phyloP scores from a whole-genome alignment of 2,329 filamentous ascomycete species.

The Pseudogymnoascus sp. region DNA sequence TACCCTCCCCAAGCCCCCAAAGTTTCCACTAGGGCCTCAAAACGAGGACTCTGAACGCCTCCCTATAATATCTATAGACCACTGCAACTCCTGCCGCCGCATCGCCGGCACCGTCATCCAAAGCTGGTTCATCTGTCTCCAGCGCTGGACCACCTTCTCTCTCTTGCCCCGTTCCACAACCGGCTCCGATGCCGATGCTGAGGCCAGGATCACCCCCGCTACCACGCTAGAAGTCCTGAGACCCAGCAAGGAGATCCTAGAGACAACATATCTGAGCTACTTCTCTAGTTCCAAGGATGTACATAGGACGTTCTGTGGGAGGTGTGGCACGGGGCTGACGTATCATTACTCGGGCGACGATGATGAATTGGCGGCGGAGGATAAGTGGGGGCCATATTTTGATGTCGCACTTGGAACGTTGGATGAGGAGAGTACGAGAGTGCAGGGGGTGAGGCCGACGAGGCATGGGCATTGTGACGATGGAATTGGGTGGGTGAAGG shows the following conservation, averaged over 20 bases:
- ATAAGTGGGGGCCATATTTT: conserved; percentile 12
- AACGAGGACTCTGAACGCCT: conserved; percentile 17
- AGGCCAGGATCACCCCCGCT: not conserved
- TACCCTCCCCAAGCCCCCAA: not conserved
- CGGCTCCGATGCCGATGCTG: not conserved
- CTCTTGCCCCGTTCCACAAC: conserved; percentile 13
- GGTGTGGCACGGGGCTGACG: conserved; percentile 25
- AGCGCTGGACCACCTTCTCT: conserved; percentile 23
- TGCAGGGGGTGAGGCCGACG: conserved; percentile 18
- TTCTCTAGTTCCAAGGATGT: conserved; percentile 20
- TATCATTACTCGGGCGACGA: conserved; percentile 17
- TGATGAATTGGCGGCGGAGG: conserved; percentile 4
- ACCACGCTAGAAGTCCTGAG: conserved; percentile 11
- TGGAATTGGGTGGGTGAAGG: conserved; percentile 23
- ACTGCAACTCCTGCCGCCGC: conserved; percentile 24
- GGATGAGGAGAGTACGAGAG: conserved; percentile 19
- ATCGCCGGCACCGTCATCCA: conserved; percentile 20
- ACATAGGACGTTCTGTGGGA: conserved; percentile 24
- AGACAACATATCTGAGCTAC: conserved; percentile 13
- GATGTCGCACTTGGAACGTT: conserved; percentile 24
- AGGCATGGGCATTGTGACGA: conserved; percentile 20
- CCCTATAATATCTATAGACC: conserved; percentile 23
- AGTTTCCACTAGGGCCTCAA: conserved; percentile 10
- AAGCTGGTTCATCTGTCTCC: conserved; percentile 25
- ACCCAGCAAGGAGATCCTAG: conserved; percentile 12